Conservation (phyloP, 345 rosid species). For the Gossypium ekmanianum region DNA sequence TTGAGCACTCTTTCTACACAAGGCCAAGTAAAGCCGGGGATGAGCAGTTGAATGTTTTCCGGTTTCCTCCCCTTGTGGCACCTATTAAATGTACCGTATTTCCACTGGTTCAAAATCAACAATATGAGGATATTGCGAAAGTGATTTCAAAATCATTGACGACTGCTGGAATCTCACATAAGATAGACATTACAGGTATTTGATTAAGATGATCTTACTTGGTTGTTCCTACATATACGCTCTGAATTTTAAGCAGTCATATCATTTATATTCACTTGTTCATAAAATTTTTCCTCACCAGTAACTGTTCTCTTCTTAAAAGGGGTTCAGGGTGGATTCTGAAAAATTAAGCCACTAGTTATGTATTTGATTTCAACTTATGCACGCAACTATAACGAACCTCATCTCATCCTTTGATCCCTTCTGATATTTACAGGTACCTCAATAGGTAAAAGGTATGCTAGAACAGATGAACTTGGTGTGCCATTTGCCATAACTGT, state of each 20-base stretch:
- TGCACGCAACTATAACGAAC: not conserved
- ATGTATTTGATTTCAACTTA: not conserved
- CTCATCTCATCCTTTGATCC: not conserved
- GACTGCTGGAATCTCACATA: constrained; percentile 72
- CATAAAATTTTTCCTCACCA: not conserved
- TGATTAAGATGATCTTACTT: not conserved
- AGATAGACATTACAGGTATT: constrained; percentile 88
- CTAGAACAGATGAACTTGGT: constrained; percentile 91
- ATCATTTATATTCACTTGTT: not conserved
- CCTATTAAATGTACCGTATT: constrained; percentile 92
- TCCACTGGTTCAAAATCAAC: constrained; percentile 84
- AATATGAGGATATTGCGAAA: constrained; percentile 76
- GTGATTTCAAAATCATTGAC: constrained; percentile 66
- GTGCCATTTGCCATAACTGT: constrained; percentile 95
- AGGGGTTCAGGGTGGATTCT: no score
- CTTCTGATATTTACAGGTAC: constrained; percentile 46
- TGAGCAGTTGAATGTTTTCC: constrained; percentile 77
- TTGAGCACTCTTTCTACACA: constrained; percentile 79
- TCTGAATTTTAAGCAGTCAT: not conserved
- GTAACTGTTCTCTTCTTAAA: no score
- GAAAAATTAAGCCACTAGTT: no score
- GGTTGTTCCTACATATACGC: not conserved
- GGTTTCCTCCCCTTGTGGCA: constrained; percentile 88
- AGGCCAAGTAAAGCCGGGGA: constrained; percentile 91
- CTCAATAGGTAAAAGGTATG: constrained; percentile 90